A percentile compares a stretch with the other conserved stretches of the same genome.
Evolutionary conservation across 75 land plant genomes (phyloP).

Genomic region (Chamaecyparis obtusa): DNA sequence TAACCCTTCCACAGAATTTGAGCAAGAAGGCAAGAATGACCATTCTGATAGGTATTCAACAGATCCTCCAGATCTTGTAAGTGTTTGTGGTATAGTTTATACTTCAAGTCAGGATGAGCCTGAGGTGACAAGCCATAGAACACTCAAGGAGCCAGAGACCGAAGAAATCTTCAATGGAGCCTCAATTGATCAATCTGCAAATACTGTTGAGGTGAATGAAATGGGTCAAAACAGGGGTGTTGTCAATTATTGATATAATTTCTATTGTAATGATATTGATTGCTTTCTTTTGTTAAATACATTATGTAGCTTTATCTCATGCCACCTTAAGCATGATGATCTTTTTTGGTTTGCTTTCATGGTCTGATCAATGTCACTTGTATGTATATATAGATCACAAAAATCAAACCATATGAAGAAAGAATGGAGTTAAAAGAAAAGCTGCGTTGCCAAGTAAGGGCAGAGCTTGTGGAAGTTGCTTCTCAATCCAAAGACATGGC

Average conservation of each 20-base stretch:
- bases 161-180: not conserved
- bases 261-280: no score
- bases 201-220: slow-evolving; percentile 10
- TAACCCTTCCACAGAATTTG: no score
- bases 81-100: slow-evolving; percentile 3
- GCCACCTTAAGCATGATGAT: not conserved
- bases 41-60: slow-evolving; percentile 15
- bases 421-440: no score
- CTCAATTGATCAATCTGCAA: slow-evolving; percentile 1
- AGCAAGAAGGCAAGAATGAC: slow-evolving; percentile 11
- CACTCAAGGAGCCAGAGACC: not conserved
- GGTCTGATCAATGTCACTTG: not conserved
- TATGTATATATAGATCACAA: no score
- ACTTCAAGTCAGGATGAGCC: slow-evolving; percentile 12
- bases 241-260: no score
- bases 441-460: slow-evolving; percentile 55
- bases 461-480: slow-evolving; percentile 54
- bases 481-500: slow-evolving; percentile 65
- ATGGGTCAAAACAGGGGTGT: no score
- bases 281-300: no score
- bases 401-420: no score
- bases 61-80: slow-evolving; percentile 11
- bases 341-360: not conserved
- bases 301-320: not conserved
- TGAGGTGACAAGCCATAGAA: slow-evolving; percentile 9